These are phyloP conservation scores for Phaffia tasmanica DNA, from an alignment of 768 basidiomycete species.

Conservation along the genomic window DNA sequence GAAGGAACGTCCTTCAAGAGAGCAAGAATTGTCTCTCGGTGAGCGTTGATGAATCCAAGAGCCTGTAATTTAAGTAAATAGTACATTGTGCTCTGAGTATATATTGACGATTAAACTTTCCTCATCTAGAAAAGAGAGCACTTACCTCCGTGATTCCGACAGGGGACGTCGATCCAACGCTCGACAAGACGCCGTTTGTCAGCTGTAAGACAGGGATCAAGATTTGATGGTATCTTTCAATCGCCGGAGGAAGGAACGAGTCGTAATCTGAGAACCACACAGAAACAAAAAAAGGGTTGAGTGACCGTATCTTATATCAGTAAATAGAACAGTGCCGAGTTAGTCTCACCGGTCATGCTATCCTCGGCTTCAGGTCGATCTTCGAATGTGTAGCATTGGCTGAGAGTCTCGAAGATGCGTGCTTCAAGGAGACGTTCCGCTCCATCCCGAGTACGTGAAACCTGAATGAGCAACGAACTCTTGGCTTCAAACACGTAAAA, in stretches of 20 bases:
- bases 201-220: conserved; percentile 79
- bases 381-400: conserved; percentile 77
- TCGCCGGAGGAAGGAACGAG: conserved; percentile 74
- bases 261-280: conserved; percentile 51
- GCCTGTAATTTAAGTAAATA: conserved; percentile 43
- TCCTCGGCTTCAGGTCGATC: conserved; percentile 73
- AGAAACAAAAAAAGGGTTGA: neutral
- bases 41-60: conserved; percentile 65
- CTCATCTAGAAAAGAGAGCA: neutral
- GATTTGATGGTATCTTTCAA: conserved; percentile 82
- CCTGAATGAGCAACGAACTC: conserved; percentile 73
- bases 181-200: conserved; percentile 61
- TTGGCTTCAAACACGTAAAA: conserved; percentile 92
- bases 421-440: conserved; percentile 74
- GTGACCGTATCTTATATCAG: neutral
- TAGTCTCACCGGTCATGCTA: conserved; percentile 57
- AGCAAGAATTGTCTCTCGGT: conserved; percentile 71
- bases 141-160: conserved; percentile 60
- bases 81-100: neutral
- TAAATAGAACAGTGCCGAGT: neutral
- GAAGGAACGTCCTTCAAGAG: conserved; percentile 65
- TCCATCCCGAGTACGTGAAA: conserved; percentile 70
- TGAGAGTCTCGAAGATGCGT: conserved; percentile 59
- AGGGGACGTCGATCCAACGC: conserved; percentile 57
- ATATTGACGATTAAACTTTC: no score